Percentiles rank a stretch among this genome's conserved stretches.
These are phyloP conservation scores for Cairneyella variabilis DNA, from an alignment of 495 filamentous ascomycete genomes.

Conservation along the genomic window DNA sequence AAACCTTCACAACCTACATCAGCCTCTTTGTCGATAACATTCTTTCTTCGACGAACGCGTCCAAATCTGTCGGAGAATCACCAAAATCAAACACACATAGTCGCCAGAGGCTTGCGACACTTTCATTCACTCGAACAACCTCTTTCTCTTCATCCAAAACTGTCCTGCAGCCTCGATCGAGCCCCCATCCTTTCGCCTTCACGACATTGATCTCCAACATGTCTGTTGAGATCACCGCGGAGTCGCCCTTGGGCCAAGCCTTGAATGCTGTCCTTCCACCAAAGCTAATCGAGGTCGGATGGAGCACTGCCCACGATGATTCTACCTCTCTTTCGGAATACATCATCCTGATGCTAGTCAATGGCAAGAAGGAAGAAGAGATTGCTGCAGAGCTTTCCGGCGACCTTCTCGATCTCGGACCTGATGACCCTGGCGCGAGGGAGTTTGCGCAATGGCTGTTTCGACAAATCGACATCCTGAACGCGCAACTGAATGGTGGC, in stretches of 20 bases:
- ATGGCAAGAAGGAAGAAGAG: conserved; percentile 85
- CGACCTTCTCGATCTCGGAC: conserved; percentile 78
- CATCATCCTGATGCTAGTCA: conserved; percentile 93
- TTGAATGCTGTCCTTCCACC: conserved; percentile 77
- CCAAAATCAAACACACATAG: not conserved
- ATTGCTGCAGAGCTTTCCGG: conserved; percentile 85
- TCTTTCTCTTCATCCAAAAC: not conserved
- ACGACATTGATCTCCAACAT: conserved; percentile 39
- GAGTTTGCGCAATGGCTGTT: conserved; percentile 92
- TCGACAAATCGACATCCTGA: conserved; percentile 68
- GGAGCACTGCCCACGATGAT: conserved; percentile 71
- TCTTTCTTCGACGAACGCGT: conserved; percentile 7
- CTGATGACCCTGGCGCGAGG: conserved; percentile 76
- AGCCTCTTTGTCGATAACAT: conserved; percentile 5
- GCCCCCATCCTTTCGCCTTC: conserved; percentile 1
- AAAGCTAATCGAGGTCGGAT: conserved; percentile 94
- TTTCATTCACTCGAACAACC: not conserved
- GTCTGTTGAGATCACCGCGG: conserved; percentile 67
- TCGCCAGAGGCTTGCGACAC: not conserved
- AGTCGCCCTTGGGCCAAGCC: conserved; percentile 76
- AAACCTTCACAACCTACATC: not conserved
- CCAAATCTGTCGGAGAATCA: not conserved
- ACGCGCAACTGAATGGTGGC: conserved; percentile 55
- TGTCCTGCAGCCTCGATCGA: conserved; percentile 7
- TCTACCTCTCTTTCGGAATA: conserved; percentile 89